These are phyloP conservation scores for Conidiobolus coronatus DNA, from an alignment of 371 early-diverging fungal genomes.

Conservation along the genomic window DNA sequence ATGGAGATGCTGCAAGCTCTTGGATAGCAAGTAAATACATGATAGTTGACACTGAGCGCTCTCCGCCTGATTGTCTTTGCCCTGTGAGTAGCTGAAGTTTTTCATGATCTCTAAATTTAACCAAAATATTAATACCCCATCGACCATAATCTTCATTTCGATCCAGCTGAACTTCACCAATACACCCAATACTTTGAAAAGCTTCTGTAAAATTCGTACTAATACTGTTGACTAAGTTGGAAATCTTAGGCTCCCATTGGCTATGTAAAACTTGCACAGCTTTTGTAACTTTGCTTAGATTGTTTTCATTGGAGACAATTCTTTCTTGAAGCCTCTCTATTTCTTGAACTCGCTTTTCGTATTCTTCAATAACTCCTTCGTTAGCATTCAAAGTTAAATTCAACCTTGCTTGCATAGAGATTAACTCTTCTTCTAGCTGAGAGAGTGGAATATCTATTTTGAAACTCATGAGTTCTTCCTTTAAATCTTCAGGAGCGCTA, in stretches of 20 bases:
- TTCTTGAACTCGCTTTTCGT: slow-evolving; percentile 25
- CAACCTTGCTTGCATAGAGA: slow-evolving; percentile 20
- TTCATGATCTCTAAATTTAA: slow-evolving; percentile 77
- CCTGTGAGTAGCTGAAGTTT: slow-evolving; percentile 67
- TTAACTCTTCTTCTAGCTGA: slow-evolving; percentile 21
- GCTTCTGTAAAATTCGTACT: slow-evolving; percentile 4
- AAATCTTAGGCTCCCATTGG: too few relatives aligned
- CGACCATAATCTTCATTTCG: slow-evolving; percentile 59
- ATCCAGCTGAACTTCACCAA: slow-evolving; percentile 57
- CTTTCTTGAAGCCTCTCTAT: slow-evolving; percentile 15
- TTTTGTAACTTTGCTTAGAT: slow-evolving; percentile 17
- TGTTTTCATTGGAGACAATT: slow-evolving; percentile 7
- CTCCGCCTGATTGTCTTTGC: slow-evolving; percentile 94
- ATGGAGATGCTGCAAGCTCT: slow-evolving; percentile 65
- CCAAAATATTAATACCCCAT: slow-evolving; percentile 93
- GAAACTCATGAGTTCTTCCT: slow-evolving; percentile 22
- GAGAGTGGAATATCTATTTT: slow-evolving; percentile 11
- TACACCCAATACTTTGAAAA: slow-evolving; percentile 48
- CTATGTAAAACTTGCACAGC: slow-evolving; percentile 20
- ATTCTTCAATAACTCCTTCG: slow-evolving; percentile 33
- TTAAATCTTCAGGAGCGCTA: slow-evolving; percentile 16
- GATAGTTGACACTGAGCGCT: slow-evolving; percentile 80
- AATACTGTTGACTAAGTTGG: background rate
- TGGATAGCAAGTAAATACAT: slow-evolving; percentile 93
- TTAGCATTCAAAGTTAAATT: slow-evolving; percentile 19